Evolutionary conservation across 805 yeast genomes (phyloP).

Genomic region (Kluyveromyces siamensis): DNA sequence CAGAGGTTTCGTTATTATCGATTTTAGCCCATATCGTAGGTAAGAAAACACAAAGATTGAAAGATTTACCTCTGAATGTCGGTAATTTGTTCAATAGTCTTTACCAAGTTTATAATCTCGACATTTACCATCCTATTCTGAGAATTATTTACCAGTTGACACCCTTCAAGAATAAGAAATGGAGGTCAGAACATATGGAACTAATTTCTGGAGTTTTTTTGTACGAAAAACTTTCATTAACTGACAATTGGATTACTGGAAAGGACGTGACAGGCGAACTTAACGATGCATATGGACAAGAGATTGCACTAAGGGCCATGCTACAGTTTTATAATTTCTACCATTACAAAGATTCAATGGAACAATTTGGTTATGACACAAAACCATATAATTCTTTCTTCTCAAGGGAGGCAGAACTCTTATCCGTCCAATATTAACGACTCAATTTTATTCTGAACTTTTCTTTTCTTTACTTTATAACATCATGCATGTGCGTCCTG

Average conservation of each 20-base stretch:
- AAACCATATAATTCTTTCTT: conserved; percentile 34
- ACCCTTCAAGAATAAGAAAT: conserved; percentile 87
- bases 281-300: conserved; percentile 74
- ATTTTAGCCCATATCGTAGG: conserved; percentile 50
- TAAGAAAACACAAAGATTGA: conserved; percentile 59
- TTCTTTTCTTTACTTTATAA: no score
- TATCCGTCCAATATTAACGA: conserved; percentile 11
- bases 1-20: conserved; percentile 30
- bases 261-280: conserved; percentile 68
- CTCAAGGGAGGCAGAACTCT: conserved; percentile 32
- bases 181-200: conserved; percentile 93
- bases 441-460: not conserved
- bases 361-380: conserved; percentile 44
- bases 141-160: conserved; percentile 69
- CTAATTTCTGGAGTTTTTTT: conserved; percentile 79
- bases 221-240: conserved; percentile 58
- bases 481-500: not conserved
- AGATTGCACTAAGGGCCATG: conserved; percentile 70
- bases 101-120: conserved; percentile 49
- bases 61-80: conserved; percentile 26
- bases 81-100: conserved; percentile 30
- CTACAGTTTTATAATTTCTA: conserved; percentile 66
- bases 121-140: conserved; percentile 60
- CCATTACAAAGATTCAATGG: conserved; percentile 45
- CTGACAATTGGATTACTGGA: conserved; percentile 86